Evolutionary conservation across 179 eudicot species (phyloP), one percentile per base, ranked within the genome.

Genomic region (Camellia oleifera): DNA sequence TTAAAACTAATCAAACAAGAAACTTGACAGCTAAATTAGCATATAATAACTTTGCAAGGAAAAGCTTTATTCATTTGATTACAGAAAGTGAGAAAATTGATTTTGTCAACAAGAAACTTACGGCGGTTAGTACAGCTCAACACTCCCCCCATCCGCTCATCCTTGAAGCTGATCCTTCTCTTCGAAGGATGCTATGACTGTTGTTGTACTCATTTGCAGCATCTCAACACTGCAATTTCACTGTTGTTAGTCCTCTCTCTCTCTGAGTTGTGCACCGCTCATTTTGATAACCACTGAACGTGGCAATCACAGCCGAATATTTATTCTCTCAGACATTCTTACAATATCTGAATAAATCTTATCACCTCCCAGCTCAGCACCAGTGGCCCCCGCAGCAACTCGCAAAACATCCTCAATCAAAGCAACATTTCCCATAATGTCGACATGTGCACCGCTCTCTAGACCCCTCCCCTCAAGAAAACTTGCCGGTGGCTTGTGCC

Each of bases 361-460:
- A 69, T 89, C 92, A 12, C 94, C 89, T 20, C 92, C 90, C 14
- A 91, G 40, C 70, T 88, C 90, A 17, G 65, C 76, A 8, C 88
- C 92, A 3, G 84, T 70, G 68, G 90, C 94, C 0, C 92, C 94
- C 5, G 90, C 86, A 26, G 91, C 91, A 54, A 89, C 87, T 4
- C 92, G 78, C 77, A 91, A 42, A 14, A 91, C 84, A 75, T 91
- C 95, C 85, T 89, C 88, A 3, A 91, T 84, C 78, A 91, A 71
- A 12, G 85, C 91, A 12, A 85, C 83, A 69, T 91, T 91, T 2
- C 95, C 95, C 91, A 89, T 83, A 3, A 89, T 88, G 75, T 89
- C 95, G 2, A 91, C 91, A 73, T 91, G 95, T 0, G 85, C 87
- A 11, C 90, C 92, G 53, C 95, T 89, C 80, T 89, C 87, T 1